Conservation (phyloP, 2,329 filamentous ascomycete genomes). For the Fusarium mexicanum region DNA sequence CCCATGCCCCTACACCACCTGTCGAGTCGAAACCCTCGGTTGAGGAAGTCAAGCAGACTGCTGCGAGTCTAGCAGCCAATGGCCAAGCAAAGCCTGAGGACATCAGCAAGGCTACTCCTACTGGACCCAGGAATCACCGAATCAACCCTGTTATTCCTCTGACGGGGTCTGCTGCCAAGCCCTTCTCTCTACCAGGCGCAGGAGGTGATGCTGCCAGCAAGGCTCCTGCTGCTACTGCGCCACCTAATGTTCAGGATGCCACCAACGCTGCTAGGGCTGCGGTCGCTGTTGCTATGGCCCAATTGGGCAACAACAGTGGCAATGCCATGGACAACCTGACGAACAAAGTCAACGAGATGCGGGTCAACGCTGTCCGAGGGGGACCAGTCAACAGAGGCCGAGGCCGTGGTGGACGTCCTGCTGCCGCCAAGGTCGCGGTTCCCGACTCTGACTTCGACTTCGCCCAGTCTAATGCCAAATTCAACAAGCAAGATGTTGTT, state of each 20-base stretch:
- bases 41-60: conserved; percentile 55
- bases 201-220: conserved; percentile 50
- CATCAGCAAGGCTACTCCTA: conserved; percentile 53
- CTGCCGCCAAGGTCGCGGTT: conserved; percentile 79
- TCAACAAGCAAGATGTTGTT: conserved; percentile 66
- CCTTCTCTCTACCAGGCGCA: conserved; percentile 48
- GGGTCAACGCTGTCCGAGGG: conserved; percentile 62
- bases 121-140: conserved; percentile 61
- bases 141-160: conserved; percentile 75
- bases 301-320: conserved; percentile 61
- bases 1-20: conserved; percentile 69
- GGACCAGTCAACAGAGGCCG: conserved; percentile 61
- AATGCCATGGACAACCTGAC: conserved; percentile 75
- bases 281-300: conserved; percentile 83
- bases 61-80: conserved; percentile 54
- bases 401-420: conserved; percentile 58
- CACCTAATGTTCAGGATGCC: conserved; percentile 66
- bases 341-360: conserved; percentile 81
- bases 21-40: conserved; percentile 74
- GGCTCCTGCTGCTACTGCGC: conserved; percentile 48
- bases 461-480: conserved; percentile 63
- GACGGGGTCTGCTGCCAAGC: conserved; percentile 55
- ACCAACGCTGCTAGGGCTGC: conserved; percentile 80
- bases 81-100: conserved; percentile 50
- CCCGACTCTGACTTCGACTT: conserved; percentile 95